These are phyloP conservation scores for Dactylorhiza incarnata DNA, from an alignment of 106 monocot genomes.

Conservation along the genomic window DNA sequence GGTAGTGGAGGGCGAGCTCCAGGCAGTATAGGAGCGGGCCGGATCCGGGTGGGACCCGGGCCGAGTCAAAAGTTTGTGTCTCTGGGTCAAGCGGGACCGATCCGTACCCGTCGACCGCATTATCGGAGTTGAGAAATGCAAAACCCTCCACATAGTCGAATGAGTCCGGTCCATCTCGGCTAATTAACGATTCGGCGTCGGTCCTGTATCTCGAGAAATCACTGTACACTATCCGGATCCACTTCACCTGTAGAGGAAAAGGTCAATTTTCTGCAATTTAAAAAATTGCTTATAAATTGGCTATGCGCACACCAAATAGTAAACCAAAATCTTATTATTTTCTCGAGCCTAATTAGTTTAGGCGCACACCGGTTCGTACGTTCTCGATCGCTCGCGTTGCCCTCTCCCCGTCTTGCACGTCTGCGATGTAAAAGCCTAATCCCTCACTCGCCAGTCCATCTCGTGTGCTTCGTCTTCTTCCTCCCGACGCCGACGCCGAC, in stretches of 20 bases:
- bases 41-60: slow-evolving; percentile 32
- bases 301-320: no score
- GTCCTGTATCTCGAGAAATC: slow-evolving; percentile 49
- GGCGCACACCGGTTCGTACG: no score
- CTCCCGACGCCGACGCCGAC: no score
- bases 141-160: slow-evolving; percentile 96
- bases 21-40: slow-evolving; percentile 91
- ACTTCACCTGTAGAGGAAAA: slow-evolving; percentile 49
- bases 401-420: no score
- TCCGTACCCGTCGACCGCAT: slow-evolving; percentile 66
- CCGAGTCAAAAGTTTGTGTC: slow-evolving; percentile 36
- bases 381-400: no score
- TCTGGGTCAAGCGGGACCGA: slow-evolving; percentile 39
- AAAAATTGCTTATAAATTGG: no score
- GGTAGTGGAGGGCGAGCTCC: slow-evolving; percentile 66
- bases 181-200: slow-evolving; percentile 71
- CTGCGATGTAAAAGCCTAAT: no score
- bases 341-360: no score
- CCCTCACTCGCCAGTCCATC: no score
- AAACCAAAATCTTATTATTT: no score
- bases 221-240: slow-evolving; percentile 73
- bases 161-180: slow-evolving; percentile 20
- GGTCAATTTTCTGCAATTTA: neutral
- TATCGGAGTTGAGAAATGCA: slow-evolving; percentile 59
- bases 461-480: no score